phyloP scores from a whole-genome alignment of 2,329 filamentous ascomycete genomes.

The Epichloe glyceriae region DNA sequence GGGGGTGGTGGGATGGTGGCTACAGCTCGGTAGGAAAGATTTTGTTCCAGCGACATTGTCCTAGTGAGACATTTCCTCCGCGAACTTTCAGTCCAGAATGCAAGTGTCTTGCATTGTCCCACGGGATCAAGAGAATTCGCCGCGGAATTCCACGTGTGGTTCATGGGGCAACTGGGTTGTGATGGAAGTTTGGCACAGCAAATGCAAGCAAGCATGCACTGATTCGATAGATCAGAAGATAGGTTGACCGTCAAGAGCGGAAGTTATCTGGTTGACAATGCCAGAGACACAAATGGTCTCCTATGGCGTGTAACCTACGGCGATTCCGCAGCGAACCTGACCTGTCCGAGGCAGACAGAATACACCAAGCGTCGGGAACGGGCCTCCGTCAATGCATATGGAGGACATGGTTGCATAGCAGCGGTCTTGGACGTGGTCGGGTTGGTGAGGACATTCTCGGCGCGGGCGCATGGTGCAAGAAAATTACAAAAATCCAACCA shows the following conservation, averaged over 20 bases:
- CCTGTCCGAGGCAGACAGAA: constrained; percentile 29
- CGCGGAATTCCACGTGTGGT: too few species aligned
- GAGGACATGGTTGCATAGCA: constrained; percentile 35
- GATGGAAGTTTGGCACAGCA: too few species aligned
- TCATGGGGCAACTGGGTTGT: too few species aligned
- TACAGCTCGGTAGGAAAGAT: constrained; percentile 27
- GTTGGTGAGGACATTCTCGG: constrained; percentile 28
- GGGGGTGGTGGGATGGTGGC: constrained; percentile 36
- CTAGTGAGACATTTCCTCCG: constrained; percentile 32
- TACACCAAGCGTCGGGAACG: constrained; percentile 5
- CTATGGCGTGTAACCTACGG: constrained; percentile 41
- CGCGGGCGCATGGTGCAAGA: constrained; percentile 5
- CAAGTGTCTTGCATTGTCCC: constrained; percentile 10
- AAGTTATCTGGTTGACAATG: constrained; percentile 39
- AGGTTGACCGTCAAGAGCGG: constrained; percentile 12
- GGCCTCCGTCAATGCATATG: constrained; percentile 28
- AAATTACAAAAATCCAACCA: too few species aligned
- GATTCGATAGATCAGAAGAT: too few species aligned
- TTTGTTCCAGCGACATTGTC: constrained; percentile 28
- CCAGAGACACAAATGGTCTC: constrained; percentile 18
- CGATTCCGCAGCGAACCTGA: constrained; percentile 30
- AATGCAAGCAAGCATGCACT: too few species aligned
- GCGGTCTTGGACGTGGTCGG: constrained; percentile 28
- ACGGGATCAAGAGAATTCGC: too few species aligned
- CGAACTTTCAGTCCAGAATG: constrained; percentile 39